Base-by-base conservation (phyloP, 208 protist species). In the Acanthamoeba rhysodes region DNA sequence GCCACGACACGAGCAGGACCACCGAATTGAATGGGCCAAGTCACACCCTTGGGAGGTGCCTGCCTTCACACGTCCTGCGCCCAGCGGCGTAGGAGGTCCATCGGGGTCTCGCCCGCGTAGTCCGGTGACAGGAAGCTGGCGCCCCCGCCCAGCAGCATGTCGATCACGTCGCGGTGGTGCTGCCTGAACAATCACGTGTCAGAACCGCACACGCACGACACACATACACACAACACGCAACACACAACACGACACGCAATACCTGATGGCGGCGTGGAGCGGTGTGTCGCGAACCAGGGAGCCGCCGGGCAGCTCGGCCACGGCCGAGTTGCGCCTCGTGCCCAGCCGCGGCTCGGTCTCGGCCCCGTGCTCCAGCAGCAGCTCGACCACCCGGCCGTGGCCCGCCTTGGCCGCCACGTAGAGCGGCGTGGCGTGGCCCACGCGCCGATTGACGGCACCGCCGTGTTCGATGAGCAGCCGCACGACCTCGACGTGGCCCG, bases 71-170 rank as follows among this genome's bases (percentile, higher is more conserved):
- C 37, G 4, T 87, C 78, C 29, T 87, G 32, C 5, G 22, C 27
- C 78, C 78, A 87, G 78, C 78, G 45, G 53, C 50, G 78, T 6
- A 87, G 50, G 27, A 87, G 78, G 78, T 55, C 41, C 27, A 87
- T 12, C 27, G 80, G n/a, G 0, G 80, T 88, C 9, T 88, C 29
- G 10, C 80, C 80, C 22, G 80, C 80, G 29, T 88, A 88, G 53
- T 88, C 80, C 14, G 80, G 80, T 1, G 80, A 88, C 22, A 64
- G 80, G 80, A 88, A 88, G 50, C 80, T 88, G 12, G 80, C 80
- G 53, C 80, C 80, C 50, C 80, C 24, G 24, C 80, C 80, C 50
- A 88, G 10, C 24, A 88, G 80, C 24, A 27, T n/a, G 29, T 88
- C 80, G 32, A 88, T 45, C 32, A 88, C 50, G 34, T 88, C 80